A percentile compares a stretch with the other conserved stretches of the same genome.
phyloP scores from a whole-genome alignment of 768 basidiomycete genomes.

The Boletus subparvulus region DNA sequence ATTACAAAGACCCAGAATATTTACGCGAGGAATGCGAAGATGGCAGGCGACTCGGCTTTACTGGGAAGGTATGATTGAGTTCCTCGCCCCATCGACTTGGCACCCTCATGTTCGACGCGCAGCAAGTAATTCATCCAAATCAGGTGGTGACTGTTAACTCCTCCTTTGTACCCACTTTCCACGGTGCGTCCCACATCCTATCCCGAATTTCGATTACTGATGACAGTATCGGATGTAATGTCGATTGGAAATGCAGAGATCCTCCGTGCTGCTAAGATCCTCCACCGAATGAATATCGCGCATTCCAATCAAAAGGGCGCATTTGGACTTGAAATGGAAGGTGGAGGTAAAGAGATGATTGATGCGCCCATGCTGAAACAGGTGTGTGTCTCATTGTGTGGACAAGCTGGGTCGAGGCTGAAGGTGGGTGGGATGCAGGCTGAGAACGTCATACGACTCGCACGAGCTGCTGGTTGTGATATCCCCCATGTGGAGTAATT shows the following conservation, averaged over 20 bases:
- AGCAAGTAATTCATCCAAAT: constrained; percentile 94
- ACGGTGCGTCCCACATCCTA: constrained; percentile 45
- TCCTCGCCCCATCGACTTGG: not conserved
- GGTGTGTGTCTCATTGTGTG: constrained; percentile 16
- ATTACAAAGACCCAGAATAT: constrained; percentile 72
- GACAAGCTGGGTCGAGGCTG: not conserved
- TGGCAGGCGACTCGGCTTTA: constrained; percentile 80
- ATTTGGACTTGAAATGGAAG: constrained; percentile 62
- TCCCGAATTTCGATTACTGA: not conserved
- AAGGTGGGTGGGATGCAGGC: constrained; percentile 35
- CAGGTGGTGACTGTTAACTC: constrained; percentile 78
- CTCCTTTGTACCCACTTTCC: constrained; percentile 71
- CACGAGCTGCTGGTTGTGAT: constrained; percentile 52
- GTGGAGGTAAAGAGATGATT: constrained; percentile 73
- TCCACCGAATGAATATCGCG: constrained; percentile 61
- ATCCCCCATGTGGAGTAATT: constrained; percentile 44
- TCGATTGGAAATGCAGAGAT: constrained; percentile 53
- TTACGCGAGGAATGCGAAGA: constrained; percentile 76
- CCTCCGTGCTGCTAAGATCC: constrained; percentile 68
- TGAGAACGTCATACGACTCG: constrained; percentile 51
- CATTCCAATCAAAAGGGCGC: constrained; percentile 60
- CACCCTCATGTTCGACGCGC: constrained; percentile 4
- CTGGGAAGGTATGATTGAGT: constrained; percentile 68
- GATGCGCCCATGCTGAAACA: constrained; percentile 91
- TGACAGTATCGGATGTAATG: not conserved